phyloP scores from a whole-genome alignment of 2,329 filamentous ascomycete species.

The Pseudogymnoascus sp. region DNA sequence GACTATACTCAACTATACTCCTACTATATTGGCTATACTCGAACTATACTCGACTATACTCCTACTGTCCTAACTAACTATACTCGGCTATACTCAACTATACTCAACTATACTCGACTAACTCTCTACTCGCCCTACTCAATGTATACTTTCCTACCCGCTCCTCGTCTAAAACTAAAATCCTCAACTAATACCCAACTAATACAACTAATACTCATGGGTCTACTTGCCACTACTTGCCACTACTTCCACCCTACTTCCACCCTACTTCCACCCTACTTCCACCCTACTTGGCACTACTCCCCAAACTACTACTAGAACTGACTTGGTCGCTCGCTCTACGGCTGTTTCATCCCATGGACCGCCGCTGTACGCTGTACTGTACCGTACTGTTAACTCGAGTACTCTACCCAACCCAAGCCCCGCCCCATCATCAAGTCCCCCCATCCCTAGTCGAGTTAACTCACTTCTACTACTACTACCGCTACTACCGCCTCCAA shows the following conservation, averaged over 20 bases:
- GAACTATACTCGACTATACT: not conserved
- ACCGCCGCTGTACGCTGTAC: not conserved
- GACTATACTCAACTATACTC: not conserved
- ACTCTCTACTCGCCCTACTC: no score
- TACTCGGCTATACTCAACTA: not conserved
- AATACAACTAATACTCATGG: not conserved
- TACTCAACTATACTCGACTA: not conserved
- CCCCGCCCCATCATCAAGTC: not conserved
- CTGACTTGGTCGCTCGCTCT: constrained; percentile 2
- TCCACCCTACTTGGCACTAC: not conserved
- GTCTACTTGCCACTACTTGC: not conserved
- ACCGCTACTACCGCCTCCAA: not conserved
- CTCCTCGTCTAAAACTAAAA: no score
- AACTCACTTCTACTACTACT: not conserved
- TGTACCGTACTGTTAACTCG: not conserved
- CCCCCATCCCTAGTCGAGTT: not conserved
- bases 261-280: not conserved
- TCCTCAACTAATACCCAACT: not conserved
- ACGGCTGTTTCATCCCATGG: constrained; percentile 6
- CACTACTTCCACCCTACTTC: not conserved
- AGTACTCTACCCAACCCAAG: not conserved
- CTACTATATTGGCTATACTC: not conserved
- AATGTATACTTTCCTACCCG: no score
- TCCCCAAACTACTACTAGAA: not conserved
- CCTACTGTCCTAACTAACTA: not conserved